Percentiles rank a stretch among this genome's conserved stretches.
Conservation (phyloP, 371 early-diverging fungal species). For the Syncephalastrum contaminatum region DNA sequence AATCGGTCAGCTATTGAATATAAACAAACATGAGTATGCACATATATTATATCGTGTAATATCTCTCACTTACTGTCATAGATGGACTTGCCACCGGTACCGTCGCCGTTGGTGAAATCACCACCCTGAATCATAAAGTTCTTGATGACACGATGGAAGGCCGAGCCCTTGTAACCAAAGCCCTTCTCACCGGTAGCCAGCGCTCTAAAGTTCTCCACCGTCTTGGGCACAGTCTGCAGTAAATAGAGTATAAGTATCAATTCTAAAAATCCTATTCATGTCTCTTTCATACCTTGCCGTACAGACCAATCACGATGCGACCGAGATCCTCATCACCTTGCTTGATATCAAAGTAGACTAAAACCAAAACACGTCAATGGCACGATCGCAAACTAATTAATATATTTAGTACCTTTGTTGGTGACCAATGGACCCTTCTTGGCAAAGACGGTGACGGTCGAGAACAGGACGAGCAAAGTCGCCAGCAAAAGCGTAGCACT, state of each 20-base stretch:
- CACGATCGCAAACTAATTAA: background rate
- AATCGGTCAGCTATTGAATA: slow-evolving; percentile 61
- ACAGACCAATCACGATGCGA: slow-evolving; percentile 83
- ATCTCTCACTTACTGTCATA: slow-evolving; percentile 57
- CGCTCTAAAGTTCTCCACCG: slow-evolving; percentile 88
- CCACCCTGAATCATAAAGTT: slow-evolving; percentile 88
- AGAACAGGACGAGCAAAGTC: slow-evolving; percentile 34
- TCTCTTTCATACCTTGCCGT: slow-evolving; percentile 54
- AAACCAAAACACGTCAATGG: background rate
- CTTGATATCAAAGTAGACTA: slow-evolving; percentile 90
- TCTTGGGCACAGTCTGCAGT: slow-evolving; percentile 74
- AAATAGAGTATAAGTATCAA: background rate
- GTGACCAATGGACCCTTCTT: slow-evolving; percentile 46
- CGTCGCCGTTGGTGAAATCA: slow-evolving; percentile 80
- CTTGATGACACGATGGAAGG: slow-evolving; percentile 91
- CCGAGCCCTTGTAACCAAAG: slow-evolving; percentile 80
- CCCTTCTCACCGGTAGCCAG: slow-evolving; percentile 83
- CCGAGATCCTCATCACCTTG: slow-evolving; percentile 83
- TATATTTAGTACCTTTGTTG: slow-evolving; percentile 33
- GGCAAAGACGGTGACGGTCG: slow-evolving; percentile 40
- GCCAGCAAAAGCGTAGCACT: slow-evolving; percentile 32
- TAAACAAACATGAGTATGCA: background rate
- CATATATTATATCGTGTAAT: background rate
- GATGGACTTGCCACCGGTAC: slow-evolving; percentile 96
- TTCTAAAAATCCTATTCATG: background rate